These are phyloP conservation scores for Phoenix roebelenii DNA, from an alignment of 176 grass and related monocot species.

Conservation along the genomic window DNA sequence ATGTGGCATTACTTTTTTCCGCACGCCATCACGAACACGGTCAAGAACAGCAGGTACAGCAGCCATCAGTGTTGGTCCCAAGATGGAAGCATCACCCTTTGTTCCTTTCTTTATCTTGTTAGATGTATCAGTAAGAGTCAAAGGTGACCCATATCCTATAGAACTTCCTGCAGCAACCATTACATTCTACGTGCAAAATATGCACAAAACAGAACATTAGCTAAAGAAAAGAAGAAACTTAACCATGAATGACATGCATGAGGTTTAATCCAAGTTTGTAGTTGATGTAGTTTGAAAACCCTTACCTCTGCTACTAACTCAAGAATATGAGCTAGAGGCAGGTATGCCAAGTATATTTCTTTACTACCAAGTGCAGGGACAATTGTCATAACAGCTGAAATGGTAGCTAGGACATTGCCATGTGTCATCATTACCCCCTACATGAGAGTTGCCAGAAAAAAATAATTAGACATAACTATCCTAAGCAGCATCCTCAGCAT, in stretches of 20 bases:
- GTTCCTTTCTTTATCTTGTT: slow-evolving; percentile 94
- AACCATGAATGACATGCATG: too few relatives aligned
- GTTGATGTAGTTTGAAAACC: slow-evolving; percentile 2
- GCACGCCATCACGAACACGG: slow-evolving; percentile 67
- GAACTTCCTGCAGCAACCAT: slow-evolving; percentile 68
- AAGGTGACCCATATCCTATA: slow-evolving; percentile 67
- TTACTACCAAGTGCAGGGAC: slow-evolving; percentile 49
- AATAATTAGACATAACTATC: not conserved
- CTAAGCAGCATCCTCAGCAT: not conserved
- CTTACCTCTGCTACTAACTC: slow-evolving; percentile 71
- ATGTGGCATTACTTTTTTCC: slow-evolving; percentile 48
- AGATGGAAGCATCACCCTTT: slow-evolving; percentile 73
- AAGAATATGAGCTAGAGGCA: slow-evolving; percentile 90
- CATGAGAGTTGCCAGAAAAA: slow-evolving; percentile 4
- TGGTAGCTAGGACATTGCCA: slow-evolving; percentile 67
- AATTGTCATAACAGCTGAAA: slow-evolving; percentile 64
- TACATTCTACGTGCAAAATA: slow-evolving; percentile 32
- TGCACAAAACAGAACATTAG: too few relatives aligned
- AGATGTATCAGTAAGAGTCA: slow-evolving; percentile 83
- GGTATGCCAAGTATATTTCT: slow-evolving; percentile 70
- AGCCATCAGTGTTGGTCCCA: slow-evolving; percentile 74
- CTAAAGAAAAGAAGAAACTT: too few relatives aligned
- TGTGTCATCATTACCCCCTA: slow-evolving; percentile 93
- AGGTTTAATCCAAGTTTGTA: too few relatives aligned
- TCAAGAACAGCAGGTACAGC: slow-evolving; percentile 86